Evolutionary conservation across 129 eudicot species (phyloP).

Genomic region (Arctium lappa): DNA sequence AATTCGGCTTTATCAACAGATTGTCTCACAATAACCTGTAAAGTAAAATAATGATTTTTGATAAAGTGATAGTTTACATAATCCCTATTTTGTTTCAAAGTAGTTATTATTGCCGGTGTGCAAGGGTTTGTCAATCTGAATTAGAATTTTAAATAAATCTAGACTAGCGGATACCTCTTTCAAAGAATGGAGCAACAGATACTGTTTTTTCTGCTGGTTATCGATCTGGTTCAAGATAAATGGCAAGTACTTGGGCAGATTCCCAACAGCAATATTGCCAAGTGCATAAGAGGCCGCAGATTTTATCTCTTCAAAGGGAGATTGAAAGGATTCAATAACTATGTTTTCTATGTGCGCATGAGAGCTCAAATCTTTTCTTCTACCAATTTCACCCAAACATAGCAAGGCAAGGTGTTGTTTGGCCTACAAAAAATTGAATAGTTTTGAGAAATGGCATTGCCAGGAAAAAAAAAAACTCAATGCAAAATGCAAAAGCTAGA

Average conservation of each 20-base stretch:
- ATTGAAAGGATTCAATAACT: constrained; percentile 89
- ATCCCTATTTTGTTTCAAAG: not conserved
- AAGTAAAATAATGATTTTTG: not conserved
- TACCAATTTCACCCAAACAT: constrained; percentile 97
- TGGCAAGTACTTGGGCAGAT: constrained; percentile 83
- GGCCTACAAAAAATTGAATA: constrained; percentile 43
- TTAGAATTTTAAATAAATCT: not conserved
- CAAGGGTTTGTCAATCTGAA: not conserved
- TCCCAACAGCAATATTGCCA: constrained; percentile 97
- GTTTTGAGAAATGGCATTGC: not conserved
- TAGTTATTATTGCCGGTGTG: not conserved
- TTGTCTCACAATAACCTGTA: constrained; percentile 95
- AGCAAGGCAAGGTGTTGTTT: constrained; percentile 90
- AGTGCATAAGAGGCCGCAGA: constrained; percentile 99
- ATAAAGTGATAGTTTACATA: not conserved
- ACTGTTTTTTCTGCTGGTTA: constrained; percentile 97
- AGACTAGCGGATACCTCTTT: constrained; percentile 63
- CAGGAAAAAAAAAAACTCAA: not conserved
- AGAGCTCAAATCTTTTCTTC: constrained; percentile 90
- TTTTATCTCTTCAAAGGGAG: constrained; percentile 98
- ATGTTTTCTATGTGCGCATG: constrained; percentile 92
- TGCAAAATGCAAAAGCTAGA: not conserved
- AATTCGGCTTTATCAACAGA: constrained; percentile 98
- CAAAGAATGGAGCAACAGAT: constrained; percentile 86
- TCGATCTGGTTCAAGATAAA: constrained; percentile 96